Conservation (phyloP, 371 early-diverging fungal species). For the Mucor sp. region DNA sequence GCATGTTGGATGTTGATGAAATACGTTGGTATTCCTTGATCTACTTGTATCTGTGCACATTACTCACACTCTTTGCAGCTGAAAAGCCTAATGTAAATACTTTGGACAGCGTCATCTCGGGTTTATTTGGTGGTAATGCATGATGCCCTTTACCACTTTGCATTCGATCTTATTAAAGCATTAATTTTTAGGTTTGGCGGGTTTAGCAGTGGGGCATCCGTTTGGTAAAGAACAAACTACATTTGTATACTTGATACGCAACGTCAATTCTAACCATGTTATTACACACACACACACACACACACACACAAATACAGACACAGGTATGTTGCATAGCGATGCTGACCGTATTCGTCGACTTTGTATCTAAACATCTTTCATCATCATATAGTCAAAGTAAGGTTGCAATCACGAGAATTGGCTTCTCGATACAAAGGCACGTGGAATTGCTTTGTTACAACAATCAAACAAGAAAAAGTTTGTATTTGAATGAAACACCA, state of each 20-base stretch:
- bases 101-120: slow-evolving; percentile 55
- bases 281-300: background rate
- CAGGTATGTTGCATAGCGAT: slow-evolving; percentile 25
- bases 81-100: slow-evolving; percentile 46
- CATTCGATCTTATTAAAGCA: background rate
- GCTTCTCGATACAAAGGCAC: slow-evolving; percentile 61
- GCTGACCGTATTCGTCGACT: background rate
- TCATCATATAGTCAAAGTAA: slow-evolving; percentile 61
- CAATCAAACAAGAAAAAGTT: slow-evolving; percentile 66
- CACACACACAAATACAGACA: slow-evolving; percentile 22
- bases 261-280: slow-evolving; percentile 4
- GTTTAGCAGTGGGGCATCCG: slow-evolving; percentile 67
- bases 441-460: slow-evolving; percentile 61
- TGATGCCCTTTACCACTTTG: background rate
- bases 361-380: background rate
- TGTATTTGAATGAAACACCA: background rate
- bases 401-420: slow-evolving; percentile 57
- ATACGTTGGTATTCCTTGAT: slow-evolving; percentile 28
- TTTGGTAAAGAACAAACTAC: slow-evolving; percentile 52
- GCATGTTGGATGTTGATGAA: slow-evolving; percentile 41
- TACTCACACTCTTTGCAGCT: slow-evolving; percentile 9
- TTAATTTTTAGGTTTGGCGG: slow-evolving; percentile 57
- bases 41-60: background rate
- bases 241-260: background rate
- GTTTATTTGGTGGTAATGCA: slow-evolving; percentile 58